Evolutionary conservation across 768 basidiomycete genomes (phyloP), one percentile per base, ranked within the genome.

Genomic region (Termitomyces bulborhizus): DNA sequence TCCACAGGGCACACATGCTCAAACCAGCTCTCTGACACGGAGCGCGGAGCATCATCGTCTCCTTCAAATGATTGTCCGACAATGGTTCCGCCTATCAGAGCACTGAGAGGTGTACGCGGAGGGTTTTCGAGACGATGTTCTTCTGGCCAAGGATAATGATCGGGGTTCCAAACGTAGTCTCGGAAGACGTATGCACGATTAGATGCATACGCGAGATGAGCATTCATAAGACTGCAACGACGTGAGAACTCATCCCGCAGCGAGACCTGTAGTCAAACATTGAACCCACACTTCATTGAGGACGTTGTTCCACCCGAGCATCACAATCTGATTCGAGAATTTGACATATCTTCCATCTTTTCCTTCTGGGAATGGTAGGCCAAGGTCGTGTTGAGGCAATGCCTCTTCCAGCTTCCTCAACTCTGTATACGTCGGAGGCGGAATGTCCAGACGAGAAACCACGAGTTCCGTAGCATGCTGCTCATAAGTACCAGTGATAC

Each of bases 101-200:
- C 78, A 61, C 65, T 70, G 8, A 76, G 66, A 1, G 76, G 77
- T 1, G 75, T 76, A 24, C 62, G 69, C 3, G 74, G 71, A 16
- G 57, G 57, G 55, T 63, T 60, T 48, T 65, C 60, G 29, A 57
- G 59, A 27, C 62, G 65, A 31, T 69, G 66, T 4, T 53, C 45
- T 45, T 63, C 46, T 3, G 66, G 71, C 74, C 76, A 78, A 1
- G 75, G 71, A 59, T 75, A 80, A 57, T 77, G 70, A 11, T 69
- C 66, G 12, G 64, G 63, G 24, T 71, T 69, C 75, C 76, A 78
- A 11, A 68, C 36, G 58, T 75, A 79, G 47, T 74, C 73, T 49
- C 69, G 64, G 63, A 79, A 80, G 0, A 80, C 80, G 49, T 80
- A 81, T 6, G 76, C 69, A 13, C 81, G 73, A n/a, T 74, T 71